These are phyloP conservation scores for Pezicula carpinea DNA, from an alignment of 2,329 filamentous ascomycete genomes.

Conservation along the genomic window DNA sequence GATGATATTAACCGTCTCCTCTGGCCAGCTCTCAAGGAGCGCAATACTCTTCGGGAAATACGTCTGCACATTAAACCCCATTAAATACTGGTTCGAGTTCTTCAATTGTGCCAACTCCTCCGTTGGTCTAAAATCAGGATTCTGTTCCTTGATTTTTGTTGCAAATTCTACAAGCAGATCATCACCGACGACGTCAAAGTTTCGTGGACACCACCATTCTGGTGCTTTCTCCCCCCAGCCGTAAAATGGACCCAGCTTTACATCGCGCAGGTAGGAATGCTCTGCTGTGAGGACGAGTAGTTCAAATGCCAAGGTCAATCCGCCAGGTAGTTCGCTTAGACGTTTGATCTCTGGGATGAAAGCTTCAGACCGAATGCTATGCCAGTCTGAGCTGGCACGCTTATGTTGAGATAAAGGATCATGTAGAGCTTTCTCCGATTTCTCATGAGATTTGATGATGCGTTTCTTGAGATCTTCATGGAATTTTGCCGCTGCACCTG, in stretches of 20 bases:
- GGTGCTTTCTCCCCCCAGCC: conserved; percentile 1
- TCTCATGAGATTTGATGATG: neutral
- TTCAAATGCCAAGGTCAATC: neutral
- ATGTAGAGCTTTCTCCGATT: neutral
- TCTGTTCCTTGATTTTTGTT: neutral
- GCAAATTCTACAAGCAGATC: neutral
- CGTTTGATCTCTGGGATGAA: conserved; percentile 1
- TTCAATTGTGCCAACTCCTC: neutral
- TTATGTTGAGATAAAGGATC: conserved; percentile 1
- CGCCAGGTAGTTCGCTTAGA: neutral
- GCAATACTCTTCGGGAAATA: conserved; percentile 1
- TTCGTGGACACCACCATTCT: conserved; percentile 1
- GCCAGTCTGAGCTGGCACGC: conserved; percentile 1
- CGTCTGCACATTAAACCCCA: neutral
- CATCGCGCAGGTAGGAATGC: conserved; percentile 1
- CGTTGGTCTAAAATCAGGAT: neutral
- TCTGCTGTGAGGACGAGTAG: neutral
- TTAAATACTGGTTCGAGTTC: conserved; percentile 1
- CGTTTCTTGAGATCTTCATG: conserved; percentile 1
- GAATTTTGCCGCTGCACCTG: neutral
- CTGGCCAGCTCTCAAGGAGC: conserved; percentile 1
- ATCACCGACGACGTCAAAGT: neutral
- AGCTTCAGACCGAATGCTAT: conserved; percentile 2
- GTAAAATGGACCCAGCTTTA: neutral
- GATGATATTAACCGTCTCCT: neutral